Conservation (phyloP, 1,139 yeast species). For the Saccharomyces hybrid region DNA sequence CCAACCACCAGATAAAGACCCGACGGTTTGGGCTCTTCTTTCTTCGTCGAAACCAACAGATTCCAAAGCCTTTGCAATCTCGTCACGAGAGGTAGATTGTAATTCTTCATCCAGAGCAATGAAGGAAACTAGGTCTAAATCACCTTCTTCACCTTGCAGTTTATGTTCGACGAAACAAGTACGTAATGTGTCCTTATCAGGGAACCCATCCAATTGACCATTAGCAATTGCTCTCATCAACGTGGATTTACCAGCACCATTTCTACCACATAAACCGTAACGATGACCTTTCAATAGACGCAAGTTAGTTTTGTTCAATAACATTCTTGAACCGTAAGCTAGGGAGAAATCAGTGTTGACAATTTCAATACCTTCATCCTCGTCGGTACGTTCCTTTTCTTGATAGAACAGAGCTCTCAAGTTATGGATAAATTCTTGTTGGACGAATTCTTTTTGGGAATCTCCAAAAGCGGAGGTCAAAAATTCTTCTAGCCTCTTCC, state of each 20-base stretch:
- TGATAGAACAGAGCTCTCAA: conserved; percentile 63
- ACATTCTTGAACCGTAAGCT: conserved; percentile 97
- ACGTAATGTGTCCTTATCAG: conserved; percentile 75
- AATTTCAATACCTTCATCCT: conserved; percentile 74
- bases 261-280: conserved; percentile 96
- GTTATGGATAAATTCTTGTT: conserved; percentile 40
- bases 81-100: conserved; percentile 51
- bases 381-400: conserved; percentile 47
- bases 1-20: conserved; percentile 98
- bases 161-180: conserved; percentile 98
- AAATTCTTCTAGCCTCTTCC: conserved; percentile 63
- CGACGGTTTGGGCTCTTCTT: conserved; percentile 82
- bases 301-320: conserved; percentile 82
- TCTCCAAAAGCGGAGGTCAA: conserved; percentile 43
- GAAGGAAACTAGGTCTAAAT: conserved; percentile 77
- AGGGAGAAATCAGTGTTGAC: conserved; percentile 92
- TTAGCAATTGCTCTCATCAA: conserved; percentile 95
- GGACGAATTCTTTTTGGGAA: conserved; percentile 40
- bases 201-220: conserved; percentile 97
- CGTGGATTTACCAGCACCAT: conserved; percentile 98
- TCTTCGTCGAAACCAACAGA: conserved; percentile 90
- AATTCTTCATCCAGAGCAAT: conserved; percentile 90
- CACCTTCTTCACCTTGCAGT: conserved; percentile 92
- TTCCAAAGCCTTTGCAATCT: conserved; percentile 66
- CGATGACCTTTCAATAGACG: conserved; percentile 90